phyloP scores from a whole-genome alignment of 805 yeast species.

The Metschnikowia borealis region DNA sequence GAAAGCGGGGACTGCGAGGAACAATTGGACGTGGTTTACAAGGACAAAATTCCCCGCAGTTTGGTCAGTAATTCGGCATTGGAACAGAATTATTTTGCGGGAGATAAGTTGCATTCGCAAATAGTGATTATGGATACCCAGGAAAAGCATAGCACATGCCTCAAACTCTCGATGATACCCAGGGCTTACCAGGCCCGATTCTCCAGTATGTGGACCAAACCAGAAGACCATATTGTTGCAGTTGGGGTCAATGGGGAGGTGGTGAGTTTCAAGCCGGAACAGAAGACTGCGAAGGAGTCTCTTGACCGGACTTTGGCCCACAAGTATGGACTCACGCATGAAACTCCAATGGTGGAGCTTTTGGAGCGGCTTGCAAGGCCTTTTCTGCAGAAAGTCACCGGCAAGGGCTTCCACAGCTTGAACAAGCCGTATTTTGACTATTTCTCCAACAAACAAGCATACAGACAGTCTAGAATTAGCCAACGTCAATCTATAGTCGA shows the following conservation, averaged over 20 bases:
- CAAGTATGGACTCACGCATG: neutral
- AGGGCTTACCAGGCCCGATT: constrained; percentile 27
- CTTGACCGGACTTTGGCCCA: constrained; percentile 13
- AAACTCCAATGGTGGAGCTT: constrained; percentile 14
- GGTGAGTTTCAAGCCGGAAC: constrained; percentile 9
- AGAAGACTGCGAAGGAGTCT: constrained; percentile 12
- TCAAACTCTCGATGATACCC: constrained; percentile 29
- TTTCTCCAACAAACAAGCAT: constrained; percentile 14
- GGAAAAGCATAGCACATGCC: constrained; percentile 8
- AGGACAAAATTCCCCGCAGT: constrained; percentile 33
- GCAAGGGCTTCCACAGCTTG: constrained; percentile 35
- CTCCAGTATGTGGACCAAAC: constrained; percentile 19
- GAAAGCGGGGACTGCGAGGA: neutral
- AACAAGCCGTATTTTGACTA: constrained; percentile 36
- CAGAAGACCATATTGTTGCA: constrained; percentile 16
- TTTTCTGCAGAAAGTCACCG: constrained; percentile 34
- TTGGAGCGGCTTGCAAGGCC: constrained; percentile 28
- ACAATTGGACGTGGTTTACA: constrained; percentile 15
- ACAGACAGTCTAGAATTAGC: no score
- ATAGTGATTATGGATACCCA: constrained; percentile 22
- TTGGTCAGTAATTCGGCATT: constrained; percentile 28
- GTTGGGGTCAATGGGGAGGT: constrained; percentile 40
- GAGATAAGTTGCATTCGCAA: constrained; percentile 35
- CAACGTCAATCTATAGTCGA: constrained; percentile 25
- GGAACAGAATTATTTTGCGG: constrained; percentile 23